Percentiles rank a stretch among this genome's conserved stretches.
Conservation (phyloP, 176 grass and related monocot species). For the Phragmites australis region DNA sequence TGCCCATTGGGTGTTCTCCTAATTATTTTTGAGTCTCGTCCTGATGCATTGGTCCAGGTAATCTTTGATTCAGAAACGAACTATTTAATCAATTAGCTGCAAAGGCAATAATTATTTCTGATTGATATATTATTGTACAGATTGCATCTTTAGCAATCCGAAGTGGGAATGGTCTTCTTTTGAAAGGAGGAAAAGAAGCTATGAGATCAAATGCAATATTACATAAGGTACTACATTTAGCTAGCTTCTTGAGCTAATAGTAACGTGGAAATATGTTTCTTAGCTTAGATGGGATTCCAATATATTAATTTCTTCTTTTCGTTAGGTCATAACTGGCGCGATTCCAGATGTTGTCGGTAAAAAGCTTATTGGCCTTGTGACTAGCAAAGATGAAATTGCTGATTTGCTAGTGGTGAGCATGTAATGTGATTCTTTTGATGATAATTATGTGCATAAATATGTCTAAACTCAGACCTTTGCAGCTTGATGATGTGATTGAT, state of each 20-base stretch:
- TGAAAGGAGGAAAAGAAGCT: constrained; percentile 99
- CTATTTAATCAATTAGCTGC: not conserved
- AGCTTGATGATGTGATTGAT: constrained; percentile 99
- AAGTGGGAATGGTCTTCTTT: constrained; percentile 95
- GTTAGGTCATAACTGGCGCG: constrained; percentile 71
- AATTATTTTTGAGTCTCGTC: constrained; percentile 96
- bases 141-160: constrained; percentile 89
- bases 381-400: constrained; percentile 86
- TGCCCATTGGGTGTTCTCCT: constrained; percentile 87
- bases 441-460: constrained; percentile 5
- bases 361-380: constrained; percentile 92
- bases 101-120: constrained; percentile 27
- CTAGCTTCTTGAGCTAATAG: not conserved
- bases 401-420: constrained; percentile 79
- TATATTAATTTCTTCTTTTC: constrained; percentile 13
- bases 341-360: constrained; percentile 84
- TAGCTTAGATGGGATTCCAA: not conserved
- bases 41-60: constrained; percentile 98
- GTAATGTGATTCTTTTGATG: constrained; percentile 19
- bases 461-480: constrained; percentile 39
- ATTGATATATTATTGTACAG: constrained; percentile 36
- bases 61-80: not conserved
- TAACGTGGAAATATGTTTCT: not conserved
- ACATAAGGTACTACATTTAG: constrained; percentile 64
- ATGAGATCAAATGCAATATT: constrained; percentile 93